phyloP scores from a whole-genome alignment of 768 basidiomycete genomes.

The Clavaria fumosa region DNA sequence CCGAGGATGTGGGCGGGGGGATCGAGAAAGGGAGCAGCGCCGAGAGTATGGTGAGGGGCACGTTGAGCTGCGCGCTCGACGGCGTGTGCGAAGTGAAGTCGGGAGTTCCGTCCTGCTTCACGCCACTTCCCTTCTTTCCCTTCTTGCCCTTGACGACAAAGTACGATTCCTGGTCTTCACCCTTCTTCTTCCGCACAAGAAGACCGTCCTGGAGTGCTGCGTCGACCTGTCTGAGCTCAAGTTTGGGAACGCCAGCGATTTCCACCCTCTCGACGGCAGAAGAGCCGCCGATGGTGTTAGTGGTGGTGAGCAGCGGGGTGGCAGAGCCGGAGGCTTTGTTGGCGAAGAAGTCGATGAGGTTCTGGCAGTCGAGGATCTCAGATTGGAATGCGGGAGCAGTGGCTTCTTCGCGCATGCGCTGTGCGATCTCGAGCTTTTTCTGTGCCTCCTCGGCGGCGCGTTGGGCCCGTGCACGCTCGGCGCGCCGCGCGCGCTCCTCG shows the following conservation, averaged over 20 bases:
- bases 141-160: slow-evolving; percentile 62
- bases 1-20: slow-evolving; percentile 63
- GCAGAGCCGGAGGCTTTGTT: slow-evolving; percentile 43
- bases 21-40: slow-evolving; percentile 84
- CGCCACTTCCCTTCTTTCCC: slow-evolving; percentile 42
- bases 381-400: slow-evolving; percentile 77
- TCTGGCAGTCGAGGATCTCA: slow-evolving; percentile 94
- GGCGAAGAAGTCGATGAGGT: slow-evolving; percentile 72
- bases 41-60: slow-evolving; percentile 74
- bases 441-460: slow-evolving; percentile 62
- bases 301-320: slow-evolving; percentile 22
- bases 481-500: slow-evolving; percentile 76
- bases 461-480: slow-evolving; percentile 61
- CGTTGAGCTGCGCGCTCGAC: slow-evolving; percentile 33
- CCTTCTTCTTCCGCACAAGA: slow-evolving; percentile 83
- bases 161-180: slow-evolving; percentile 67
- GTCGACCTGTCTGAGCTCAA: slow-evolving; percentile 79
- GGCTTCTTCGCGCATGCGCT: slow-evolving; percentile 82
- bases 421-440: slow-evolving; percentile 66
- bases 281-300: too few relatives aligned
- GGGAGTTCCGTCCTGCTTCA: slow-evolving; percentile 25
- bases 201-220: slow-evolving; percentile 44
- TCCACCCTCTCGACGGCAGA: too few relatives aligned
- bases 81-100: slow-evolving; percentile 17
- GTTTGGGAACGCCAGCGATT: slow-evolving; percentile 54